Evolutionary conservation across 2,329 filamentous ascomycete species (phyloP).

Genomic region (Colletotrichum tropicale): DNA sequence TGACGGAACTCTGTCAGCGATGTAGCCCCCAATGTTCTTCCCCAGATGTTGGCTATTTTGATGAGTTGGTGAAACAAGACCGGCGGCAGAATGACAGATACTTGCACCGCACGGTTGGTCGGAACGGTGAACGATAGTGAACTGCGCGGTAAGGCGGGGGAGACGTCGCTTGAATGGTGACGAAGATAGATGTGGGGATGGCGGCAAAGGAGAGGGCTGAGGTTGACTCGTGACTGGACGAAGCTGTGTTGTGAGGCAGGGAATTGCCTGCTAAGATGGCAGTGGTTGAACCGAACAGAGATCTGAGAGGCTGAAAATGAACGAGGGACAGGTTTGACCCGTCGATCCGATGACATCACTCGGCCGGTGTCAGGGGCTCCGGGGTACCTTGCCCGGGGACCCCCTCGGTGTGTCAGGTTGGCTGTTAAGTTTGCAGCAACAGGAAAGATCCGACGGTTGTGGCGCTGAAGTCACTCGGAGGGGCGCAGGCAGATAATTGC

Average conservation of each 20-base stretch:
- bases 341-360: slow-evolving; percentile 20
- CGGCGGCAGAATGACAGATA: not conserved
- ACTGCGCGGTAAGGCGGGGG: not conserved
- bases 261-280: not conserved
- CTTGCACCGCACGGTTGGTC: not conserved
- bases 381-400: slow-evolving; percentile 3
- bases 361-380: slow-evolving; percentile 1
- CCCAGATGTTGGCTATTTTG: not conserved
- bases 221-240: slow-evolving; percentile 1
- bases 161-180: not conserved
- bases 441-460: slow-evolving; percentile 5
- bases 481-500: not conserved
- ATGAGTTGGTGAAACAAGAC: not conserved
- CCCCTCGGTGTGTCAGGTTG: slow-evolving; percentile 12
- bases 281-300: not conserved
- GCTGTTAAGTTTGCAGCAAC: not conserved
- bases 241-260: not conserved
- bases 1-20: not conserved
- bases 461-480: not conserved
- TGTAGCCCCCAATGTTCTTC: not conserved
- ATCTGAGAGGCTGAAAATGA: slow-evolving; percentile 3
- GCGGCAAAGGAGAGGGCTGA: not conserved
- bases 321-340: slow-evolving; percentile 1
- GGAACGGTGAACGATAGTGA: not conserved
- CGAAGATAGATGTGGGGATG: not conserved